Evolutionary conservation across 129 eudicot genomes (phyloP).

Genomic region (Solidago caesia): DNA sequence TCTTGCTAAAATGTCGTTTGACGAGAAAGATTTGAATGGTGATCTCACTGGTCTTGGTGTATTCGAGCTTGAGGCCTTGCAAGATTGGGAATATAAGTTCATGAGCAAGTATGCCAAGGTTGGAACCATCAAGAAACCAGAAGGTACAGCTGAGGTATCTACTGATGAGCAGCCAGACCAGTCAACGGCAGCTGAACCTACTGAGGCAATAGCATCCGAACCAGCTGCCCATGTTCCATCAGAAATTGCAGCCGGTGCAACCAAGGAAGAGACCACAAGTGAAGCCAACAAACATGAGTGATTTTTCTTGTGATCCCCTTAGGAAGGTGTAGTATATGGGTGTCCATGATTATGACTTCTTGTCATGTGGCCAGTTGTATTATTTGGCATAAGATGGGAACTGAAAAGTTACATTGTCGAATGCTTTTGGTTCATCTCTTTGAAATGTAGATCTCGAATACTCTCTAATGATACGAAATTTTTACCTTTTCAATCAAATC

Average conservation of each 20-base stretch:
- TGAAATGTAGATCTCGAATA: not conserved
- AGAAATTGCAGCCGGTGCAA: constrained; percentile 49
- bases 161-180: not conserved
- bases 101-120: constrained; percentile 95
- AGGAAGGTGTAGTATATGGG: constrained; percentile 20
- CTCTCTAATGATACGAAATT: no score
- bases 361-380: not conserved
- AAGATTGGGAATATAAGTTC: constrained; percentile 97
- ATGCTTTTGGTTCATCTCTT: not conserved
- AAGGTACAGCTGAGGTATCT: constrained; percentile 24
- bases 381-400: constrained; percentile 19
- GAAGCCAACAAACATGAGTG: constrained; percentile 27
- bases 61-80: constrained; percentile 85
- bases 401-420: not conserved
- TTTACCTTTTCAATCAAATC: not conserved
- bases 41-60: constrained; percentile 81
- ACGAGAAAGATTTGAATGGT: constrained; percentile 41
- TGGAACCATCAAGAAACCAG: constrained; percentile 37
- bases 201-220: constrained; percentile 24
- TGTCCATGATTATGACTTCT: constrained; percentile 24
- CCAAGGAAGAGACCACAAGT: constrained; percentile 41
- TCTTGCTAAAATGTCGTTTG: constrained; percentile 97
- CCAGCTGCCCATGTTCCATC: constrained; percentile 35
- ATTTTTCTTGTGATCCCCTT: constrained; percentile 9
- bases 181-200: constrained; percentile 10